Evolutionary conservation across 2,329 filamentous ascomycete species (phyloP).

Genomic region (Septoria linicola): DNA sequence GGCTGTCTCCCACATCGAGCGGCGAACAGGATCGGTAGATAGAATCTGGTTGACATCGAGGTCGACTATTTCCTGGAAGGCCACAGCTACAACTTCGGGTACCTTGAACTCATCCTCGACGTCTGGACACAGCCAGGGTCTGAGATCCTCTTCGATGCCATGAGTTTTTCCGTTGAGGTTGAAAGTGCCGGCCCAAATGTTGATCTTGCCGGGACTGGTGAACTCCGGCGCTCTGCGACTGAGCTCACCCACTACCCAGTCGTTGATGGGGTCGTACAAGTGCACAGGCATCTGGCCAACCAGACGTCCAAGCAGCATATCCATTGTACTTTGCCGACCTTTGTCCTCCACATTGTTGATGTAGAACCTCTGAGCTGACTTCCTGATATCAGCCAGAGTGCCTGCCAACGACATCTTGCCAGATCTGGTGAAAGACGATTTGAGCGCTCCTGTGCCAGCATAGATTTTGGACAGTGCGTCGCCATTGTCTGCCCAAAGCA

Average conservation of each 20-base stretch:
- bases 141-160: constrained; percentile 75
- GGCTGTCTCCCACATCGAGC: constrained; percentile 80
- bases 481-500: constrained; percentile 94
- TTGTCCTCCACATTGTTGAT: constrained; percentile 98
- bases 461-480: constrained; percentile 94
- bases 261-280: constrained; percentile 91
- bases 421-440: constrained; percentile 88
- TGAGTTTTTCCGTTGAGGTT: constrained; percentile 88
- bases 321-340: constrained; percentile 87
- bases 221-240: constrained; percentile 66
- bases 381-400: constrained; percentile 89
- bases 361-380: constrained; percentile 89
- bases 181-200: constrained; percentile 85
- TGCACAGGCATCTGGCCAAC: constrained; percentile 81
- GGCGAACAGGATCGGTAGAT: constrained; percentile 88
- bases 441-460: constrained; percentile 90
- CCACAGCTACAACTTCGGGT: constrained; percentile 84
- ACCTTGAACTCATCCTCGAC: constrained; percentile 57
- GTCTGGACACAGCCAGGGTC: constrained; percentile 77
- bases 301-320: constrained; percentile 84
- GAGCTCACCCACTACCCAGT: constrained; percentile 79
- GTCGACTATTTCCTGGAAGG: constrained; percentile 98
- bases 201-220: constrained; percentile 70
- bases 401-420: constrained; percentile 96
- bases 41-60: constrained; percentile 97